These are phyloP conservation scores for Candida chauliodis DNA, from an alignment of 805 yeast genomes.

Conservation along the genomic window DNA sequence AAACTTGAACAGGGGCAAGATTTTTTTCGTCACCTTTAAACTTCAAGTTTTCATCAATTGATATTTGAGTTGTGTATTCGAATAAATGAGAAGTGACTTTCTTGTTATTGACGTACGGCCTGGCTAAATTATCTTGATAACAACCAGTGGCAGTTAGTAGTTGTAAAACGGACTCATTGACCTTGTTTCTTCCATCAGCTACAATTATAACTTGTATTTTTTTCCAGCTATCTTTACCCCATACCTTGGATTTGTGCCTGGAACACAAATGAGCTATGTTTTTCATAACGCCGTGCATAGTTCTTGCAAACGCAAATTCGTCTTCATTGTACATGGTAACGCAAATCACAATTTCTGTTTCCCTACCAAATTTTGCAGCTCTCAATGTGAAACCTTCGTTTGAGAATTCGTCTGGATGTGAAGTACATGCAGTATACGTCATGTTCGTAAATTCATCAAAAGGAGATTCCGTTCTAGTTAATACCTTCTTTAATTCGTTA, in stretches of 20 bases:
- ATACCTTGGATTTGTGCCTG: conserved; percentile 74
- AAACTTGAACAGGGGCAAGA: conserved; percentile 89
- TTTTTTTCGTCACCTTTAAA: conserved; percentile 89
- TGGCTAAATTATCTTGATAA: conserved; percentile 95
- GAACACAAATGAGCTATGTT: conserved; percentile 85
- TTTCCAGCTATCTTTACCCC: conserved; percentile 98
- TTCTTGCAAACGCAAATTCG: conserved; percentile 83
- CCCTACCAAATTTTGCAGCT: conserved; percentile 82
- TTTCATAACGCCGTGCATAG: conserved; percentile 90
- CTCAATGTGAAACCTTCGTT: conserved; percentile 80
- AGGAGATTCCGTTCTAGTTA: conserved; percentile 73
- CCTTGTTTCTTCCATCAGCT: conserved; percentile 91
- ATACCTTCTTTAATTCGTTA: conserved; percentile 74
- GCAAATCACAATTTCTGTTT: conserved; percentile 87
- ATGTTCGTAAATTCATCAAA: conserved; percentile 91
- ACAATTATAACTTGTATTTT: conserved; percentile 89
- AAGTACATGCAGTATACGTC: conserved; percentile 96
- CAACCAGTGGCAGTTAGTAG: conserved; percentile 92
- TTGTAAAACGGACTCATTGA: conserved; percentile 80
- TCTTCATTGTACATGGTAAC: conserved; percentile 98
- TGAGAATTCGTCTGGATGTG: conserved; percentile 84
- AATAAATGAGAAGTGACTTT: conserved; percentile 91
- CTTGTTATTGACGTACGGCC: conserved; percentile 87
- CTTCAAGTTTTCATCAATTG: conserved; percentile 83
- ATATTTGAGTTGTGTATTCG: conserved; percentile 94